phyloP scores from a whole-genome alignment of 768 basidiomycete genomes.

The Leccinum variicolor region DNA sequence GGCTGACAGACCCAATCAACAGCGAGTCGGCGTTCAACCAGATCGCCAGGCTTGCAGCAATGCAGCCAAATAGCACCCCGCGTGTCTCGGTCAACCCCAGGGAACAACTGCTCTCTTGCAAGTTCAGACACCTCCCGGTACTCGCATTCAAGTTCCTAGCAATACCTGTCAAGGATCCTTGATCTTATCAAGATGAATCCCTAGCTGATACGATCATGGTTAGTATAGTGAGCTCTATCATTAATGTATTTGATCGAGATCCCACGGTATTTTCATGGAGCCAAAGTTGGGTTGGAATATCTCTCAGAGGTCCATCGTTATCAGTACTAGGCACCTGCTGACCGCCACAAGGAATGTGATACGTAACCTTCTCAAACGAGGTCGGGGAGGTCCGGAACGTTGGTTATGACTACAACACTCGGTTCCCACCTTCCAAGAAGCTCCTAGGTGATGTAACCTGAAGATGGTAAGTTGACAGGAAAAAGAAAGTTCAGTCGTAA shows the following conservation, averaged over 20 bases:
- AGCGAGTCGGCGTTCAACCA: background rate
- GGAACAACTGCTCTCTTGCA: background rate
- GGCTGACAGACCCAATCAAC: too few relatives aligned
- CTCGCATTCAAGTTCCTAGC: background rate
- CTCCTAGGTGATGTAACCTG: background rate
- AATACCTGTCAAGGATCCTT: too few relatives aligned
- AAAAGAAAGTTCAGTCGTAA: conserved; percentile 1
- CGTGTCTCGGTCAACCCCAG: background rate
- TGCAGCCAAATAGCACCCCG: background rate
- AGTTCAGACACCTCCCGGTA: background rate
- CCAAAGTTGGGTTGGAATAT: background rate
- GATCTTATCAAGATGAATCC: background rate
- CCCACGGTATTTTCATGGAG: background rate
- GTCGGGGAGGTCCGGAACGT: background rate
- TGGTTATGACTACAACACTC: background rate
- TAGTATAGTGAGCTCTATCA: background rate
- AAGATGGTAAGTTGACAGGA: background rate
- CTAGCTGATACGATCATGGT: background rate
- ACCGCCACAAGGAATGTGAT: conserved; percentile 10
- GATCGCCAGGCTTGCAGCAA: background rate
- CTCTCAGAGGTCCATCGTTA: background rate
- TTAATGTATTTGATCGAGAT: background rate
- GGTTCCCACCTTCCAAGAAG: conserved; percentile 6
- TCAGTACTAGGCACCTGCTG: background rate
- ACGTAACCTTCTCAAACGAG: background rate